Evolutionary conservation across 2,329 filamentous ascomycete species (phyloP).

Genomic region (Arthrobotrys musiformis): DNA sequence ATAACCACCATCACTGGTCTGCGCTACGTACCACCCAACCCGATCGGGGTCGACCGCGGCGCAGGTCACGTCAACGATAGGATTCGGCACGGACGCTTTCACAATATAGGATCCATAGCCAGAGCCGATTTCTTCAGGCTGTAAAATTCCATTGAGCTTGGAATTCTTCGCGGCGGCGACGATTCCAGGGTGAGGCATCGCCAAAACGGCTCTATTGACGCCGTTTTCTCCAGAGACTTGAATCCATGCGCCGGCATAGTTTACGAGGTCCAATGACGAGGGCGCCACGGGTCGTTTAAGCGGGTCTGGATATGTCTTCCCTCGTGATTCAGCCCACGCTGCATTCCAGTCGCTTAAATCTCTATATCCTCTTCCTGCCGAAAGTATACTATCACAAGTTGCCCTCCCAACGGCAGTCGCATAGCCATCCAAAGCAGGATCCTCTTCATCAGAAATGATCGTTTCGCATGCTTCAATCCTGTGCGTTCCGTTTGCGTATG

Average conservation of each 20-base stretch:
- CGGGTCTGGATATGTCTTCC: conserved; percentile 13
- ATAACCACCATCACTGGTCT: background rate
- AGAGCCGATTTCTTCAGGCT: conserved; percentile 71
- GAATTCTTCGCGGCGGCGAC: conserved; percentile 74
- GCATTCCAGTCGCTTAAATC: conserved; percentile 47
- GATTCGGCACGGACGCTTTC: conserved; percentile 75
- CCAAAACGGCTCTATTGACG: conserved; percentile 79
- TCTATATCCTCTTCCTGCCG: conserved; percentile 69
- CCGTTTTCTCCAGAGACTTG: conserved; percentile 36
- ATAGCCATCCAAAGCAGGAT: conserved; percentile 63
- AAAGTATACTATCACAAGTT: conserved; percentile 76
- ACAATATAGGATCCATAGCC: conserved; percentile 77
- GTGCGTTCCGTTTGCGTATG: conserved; percentile 73
- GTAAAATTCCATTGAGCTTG: conserved; percentile 73
- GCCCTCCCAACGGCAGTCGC: conserved; percentile 49
- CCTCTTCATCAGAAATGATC: conserved; percentile 67
- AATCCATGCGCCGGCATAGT: conserved; percentile 43
- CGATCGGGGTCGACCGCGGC: conserved; percentile 72
- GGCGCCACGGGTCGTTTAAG: conserved; percentile 14
- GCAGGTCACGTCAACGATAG: conserved; percentile 77
- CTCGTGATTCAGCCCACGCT: background rate
- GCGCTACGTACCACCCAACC: conserved; percentile 62
- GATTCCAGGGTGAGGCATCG: conserved; percentile 77
- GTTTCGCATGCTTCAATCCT: conserved; percentile 70
- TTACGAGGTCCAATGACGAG: conserved; percentile 30